A percentile compares a stretch with the other conserved stretches of the same genome.
Conservation (phyloP, 2,329 filamentous ascomycete genomes). For the Samsoniella hepiali region DNA sequence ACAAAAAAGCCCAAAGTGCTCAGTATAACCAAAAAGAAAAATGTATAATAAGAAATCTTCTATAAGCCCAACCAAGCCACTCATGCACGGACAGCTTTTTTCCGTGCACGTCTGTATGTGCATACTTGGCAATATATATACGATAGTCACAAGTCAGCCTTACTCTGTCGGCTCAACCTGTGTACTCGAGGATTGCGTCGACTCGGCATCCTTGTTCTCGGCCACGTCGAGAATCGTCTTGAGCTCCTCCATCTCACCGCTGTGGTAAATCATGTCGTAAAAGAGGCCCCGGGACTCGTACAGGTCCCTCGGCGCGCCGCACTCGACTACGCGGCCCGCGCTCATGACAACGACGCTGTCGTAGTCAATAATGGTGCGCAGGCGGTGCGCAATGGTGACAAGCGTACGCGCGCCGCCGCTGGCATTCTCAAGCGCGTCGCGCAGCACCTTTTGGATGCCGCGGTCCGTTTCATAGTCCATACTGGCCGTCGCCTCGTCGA, state of each 20-base stretch:
- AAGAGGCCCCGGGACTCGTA: conserved; percentile 45
- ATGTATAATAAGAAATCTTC: background rate
- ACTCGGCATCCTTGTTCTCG: conserved; percentile 2
- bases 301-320: conserved; percentile 46
- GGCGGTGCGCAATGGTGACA: conserved; percentile 56
- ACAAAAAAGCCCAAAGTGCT: background rate
- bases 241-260: conserved; percentile 49
- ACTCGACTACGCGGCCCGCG: conserved; percentile 51
- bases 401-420: conserved; percentile 46
- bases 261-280: conserved; percentile 54
- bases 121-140: background rate
- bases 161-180: conserved; percentile 16
- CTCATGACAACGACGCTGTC: conserved; percentile 57
- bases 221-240: conserved; percentile 32
- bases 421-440: conserved; percentile 43
- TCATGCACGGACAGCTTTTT: too few species aligned
- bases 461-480: conserved; percentile 58
- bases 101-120: background rate
- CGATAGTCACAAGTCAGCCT: background rate
- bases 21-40: background rate
- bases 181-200: conserved; percentile 15
- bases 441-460: conserved; percentile 52
- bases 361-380: conserved; percentile 58
- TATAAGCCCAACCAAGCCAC: background rate
- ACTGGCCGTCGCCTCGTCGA: conserved; percentile 58